Evolutionary conservation across 768 basidiomycete species (phyloP), one percentile per base, ranked within the genome.

Genomic region (Lactarius hatsudake): DNA sequence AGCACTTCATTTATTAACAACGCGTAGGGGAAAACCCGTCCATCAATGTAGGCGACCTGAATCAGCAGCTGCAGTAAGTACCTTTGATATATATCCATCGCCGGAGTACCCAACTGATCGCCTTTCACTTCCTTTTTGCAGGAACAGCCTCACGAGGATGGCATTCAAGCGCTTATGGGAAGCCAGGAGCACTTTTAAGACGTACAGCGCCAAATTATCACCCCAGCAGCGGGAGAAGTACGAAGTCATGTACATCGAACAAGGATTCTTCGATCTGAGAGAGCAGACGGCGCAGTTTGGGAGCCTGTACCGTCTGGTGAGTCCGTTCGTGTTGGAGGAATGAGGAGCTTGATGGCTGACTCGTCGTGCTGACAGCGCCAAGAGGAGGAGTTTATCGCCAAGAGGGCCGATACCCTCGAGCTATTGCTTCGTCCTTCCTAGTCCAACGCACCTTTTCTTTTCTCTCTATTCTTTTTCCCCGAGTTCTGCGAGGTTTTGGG

Each of bases 31-130:
- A 59, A 28, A 23, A 63, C 20, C 66, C 66, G 28, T 20, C 17
- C 28, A 59, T 67, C 40, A 63, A 45, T 5, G 17, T 67, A 30
- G 62, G 51, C 15, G 66, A 43, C 23, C 32, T 67, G 40, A 51
- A 67, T 10, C 30, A 45, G 17, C 48, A 42, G 38, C 10, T 67
- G 18, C 42, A 63, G 66, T 67, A 63, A 45, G 66, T 63, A 6
- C 18, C 55, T 9, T 18, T 43, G 7, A 54, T 28, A 9, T 13
- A 6, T 59, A 20, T 34, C 17, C 30, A 8, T 30, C 5, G 40
- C 36, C 26, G 1, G 18, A 23, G 20, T 54, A 2, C 9, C 66
- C 30, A 43, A 53, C 20, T 3, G 30, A 51, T 38, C 30, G 3
- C 34, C 55, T 51, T 23, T 23, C n/a, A 10, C 45, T n/a, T 42